Base-by-base conservation (phyloP, 2,329 filamentous ascomycete species). In the Pyricularia grisea region DNA sequence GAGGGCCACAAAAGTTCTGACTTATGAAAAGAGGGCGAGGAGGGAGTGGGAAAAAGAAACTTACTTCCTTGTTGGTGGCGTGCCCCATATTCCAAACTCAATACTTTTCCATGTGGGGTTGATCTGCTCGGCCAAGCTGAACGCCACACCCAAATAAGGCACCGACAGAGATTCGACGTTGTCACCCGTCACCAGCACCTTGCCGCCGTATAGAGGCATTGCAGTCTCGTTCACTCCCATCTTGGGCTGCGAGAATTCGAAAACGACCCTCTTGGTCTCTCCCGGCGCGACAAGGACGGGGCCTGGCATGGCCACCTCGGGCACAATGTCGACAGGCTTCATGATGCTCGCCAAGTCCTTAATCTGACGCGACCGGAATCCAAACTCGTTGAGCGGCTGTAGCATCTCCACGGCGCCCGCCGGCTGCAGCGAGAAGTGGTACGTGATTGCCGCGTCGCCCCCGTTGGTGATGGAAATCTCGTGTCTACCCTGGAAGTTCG, bases 351-450 rank as follows among this genome's bases (percentile, higher is more conserved):
- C 14, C 17, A 66, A 10, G 30, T 12, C 10, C 25, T 66, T 66
- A 20, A 66, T 33, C 7, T 14, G 30, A 14, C 30, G n/a, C 20
- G 31, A 23, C 5, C 64, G 64, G 64, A 23, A 23, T 14, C 64
- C 64, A 33, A 42, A 36, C 17, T 33, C 17, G 9, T 66, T 66
- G 64, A 33, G 25, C 3, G 64, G 64, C 67, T 80, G 75, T 27
- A 81, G 74, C 12, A 79, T 76, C 70, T 81, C 77, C 70, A 77
- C 77, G 27, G 78, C 79, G 67, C 81, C 76, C 55, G 42, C 50
- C 27, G 66, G 33, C 66, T 33, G 31, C 31, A 33, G 31, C 31
- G 31, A 33, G 31, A 33, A 33, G 1, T 10, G 31, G 31, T 33
- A 33, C 31, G 31, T 33, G 31, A 33, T 10, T 5, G 31, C 31